Evolutionary conservation across 73 alveolate genomes (phyloP), one percentile per base, ranked within the genome.

Genomic region (Stentor coeruleus): DNA sequence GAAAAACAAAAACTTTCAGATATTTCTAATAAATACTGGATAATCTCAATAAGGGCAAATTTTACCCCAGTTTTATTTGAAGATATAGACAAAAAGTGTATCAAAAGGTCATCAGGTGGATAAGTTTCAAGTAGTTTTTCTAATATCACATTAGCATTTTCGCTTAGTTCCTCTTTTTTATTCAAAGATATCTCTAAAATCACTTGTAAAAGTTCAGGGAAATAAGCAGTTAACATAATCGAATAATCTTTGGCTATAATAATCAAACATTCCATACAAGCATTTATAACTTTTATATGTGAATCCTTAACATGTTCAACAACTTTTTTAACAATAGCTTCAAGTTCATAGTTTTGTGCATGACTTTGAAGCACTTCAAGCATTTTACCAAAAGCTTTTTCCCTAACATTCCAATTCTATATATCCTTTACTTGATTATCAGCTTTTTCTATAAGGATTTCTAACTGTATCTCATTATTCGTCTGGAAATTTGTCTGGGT

Each of bases 41-140:
- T 26, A 31, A 66, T 66, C 37, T 66, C 79, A 33, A 66, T 66
- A 37, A 20, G 11, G 15, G 36, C 79, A 11, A 66, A 66, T 66
- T 66, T 66, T 40, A 66, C 79, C 11, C 15, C 37, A 66, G 39
- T 20, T 2, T 31, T 0, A 66, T 31, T 66, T 33, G 37, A 66
- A 66, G 79, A 66, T 28, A 66, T 31, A 14, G 40, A 20, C 15
- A 66, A 33, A 1, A 66, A 2, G 37, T 66, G 36, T 1, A 20
- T 66, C n/a, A 66, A 40, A 0, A 66, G 79, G 40, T 66, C 79
- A 26, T 66, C 79, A 0, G 79, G 40, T 66, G 79, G 11, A 26
- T 20, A 66, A 66, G 79, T 66, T 66, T 33, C 79, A 20, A 66
- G 79, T 14, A 66, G 79, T 31, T 66, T 20, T 66, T 20, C 79